Base-by-base conservation (phyloP, 1,284 basidiomycete species). In the Sparassis latifolia region DNA sequence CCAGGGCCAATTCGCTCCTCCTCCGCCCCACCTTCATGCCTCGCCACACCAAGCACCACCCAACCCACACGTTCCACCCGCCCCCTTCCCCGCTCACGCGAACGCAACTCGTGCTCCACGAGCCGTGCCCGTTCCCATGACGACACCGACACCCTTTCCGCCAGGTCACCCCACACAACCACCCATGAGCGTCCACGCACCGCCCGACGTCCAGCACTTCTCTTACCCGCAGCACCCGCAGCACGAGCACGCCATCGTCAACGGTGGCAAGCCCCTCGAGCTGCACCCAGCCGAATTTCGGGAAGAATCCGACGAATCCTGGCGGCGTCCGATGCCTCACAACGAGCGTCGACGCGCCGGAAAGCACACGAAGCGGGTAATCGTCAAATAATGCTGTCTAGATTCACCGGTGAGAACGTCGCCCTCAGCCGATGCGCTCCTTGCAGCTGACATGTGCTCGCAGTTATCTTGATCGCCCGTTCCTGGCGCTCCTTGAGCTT, bases 261-360 rank as follows among this genome's bases (percentile, higher is more conserved):
- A 12, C n/a, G 33, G 31, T 9, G 45, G 39, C 27, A 7, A 31
- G 37, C 48, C 33, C 35, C 35, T 47, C 2, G 54, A 55, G 46
- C 29, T 44, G 42, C 47, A 43, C 31, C 32, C 28, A 50, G 78
- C 47, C 28, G 51, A 45, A 7, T 49, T 42, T 35, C 39, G 39
- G 52, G 67, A 73, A 53, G 78, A 74, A 51, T 61, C 70, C 33
- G 84, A 85, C 62, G 81, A 85, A 51, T 67, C 80, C 33, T 86
- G 84, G 84, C 71, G 78, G 38, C 69, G 76, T 42, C 81, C 83
- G 1, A 84, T 80, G 64, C 82, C 83, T 10, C 78, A 79, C 59
- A 75, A 75, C 42, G 84, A 87, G 65, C 78, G 84, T n/a, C 70
- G 84, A 53, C 72, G 84, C 47, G 84, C 84, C 47, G 84, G 84